Percentiles rank a stretch among this genome's conserved stretches.
These are phyloP conservation scores for Dimargaris verticillata DNA, from an alignment of 192 early-diverging fungal species.

Conservation along the genomic window DNA sequence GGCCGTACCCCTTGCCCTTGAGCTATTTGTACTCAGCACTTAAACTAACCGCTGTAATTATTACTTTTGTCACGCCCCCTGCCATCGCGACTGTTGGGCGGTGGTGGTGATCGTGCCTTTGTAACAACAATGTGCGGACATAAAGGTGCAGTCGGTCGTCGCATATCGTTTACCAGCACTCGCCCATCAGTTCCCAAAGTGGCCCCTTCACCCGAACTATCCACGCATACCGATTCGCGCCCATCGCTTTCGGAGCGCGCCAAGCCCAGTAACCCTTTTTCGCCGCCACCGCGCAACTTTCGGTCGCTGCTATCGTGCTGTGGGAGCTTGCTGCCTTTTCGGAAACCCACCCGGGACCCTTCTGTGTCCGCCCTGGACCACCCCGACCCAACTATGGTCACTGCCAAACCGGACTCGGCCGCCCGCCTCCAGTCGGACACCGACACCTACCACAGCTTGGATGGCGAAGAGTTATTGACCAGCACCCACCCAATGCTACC, in stretches of 20 bases:
- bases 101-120: too few species aligned
- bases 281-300: background rate
- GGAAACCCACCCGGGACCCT: background rate
- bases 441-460: too few species aligned
- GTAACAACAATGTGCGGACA: too few species aligned
- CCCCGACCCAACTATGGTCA: background rate
- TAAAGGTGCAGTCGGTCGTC: background rate
- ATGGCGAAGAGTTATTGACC: too few species aligned
- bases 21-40: too few species aligned
- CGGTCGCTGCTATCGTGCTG: background rate
- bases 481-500: background rate
- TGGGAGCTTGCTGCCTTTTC: slow-evolving; percentile 4
- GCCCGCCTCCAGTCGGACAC: too few species aligned
- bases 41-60: too few species aligned
- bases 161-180: slow-evolving; percentile 7
- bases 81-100: too few species aligned
- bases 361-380: background rate
- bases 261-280: slow-evolving; percentile 8
- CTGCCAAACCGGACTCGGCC: background rate
- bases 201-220: slow-evolving; percentile 4
- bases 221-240: background rate
- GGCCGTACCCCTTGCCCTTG: too few species aligned
- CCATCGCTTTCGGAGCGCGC: background rate
- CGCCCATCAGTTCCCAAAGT: background rate
- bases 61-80: too few species aligned